Evolutionary conservation across 2,329 filamentous ascomycete species (phyloP), one percentile per base, ranked within the genome.

Genomic region (Cladophialophora yegresii): DNA sequence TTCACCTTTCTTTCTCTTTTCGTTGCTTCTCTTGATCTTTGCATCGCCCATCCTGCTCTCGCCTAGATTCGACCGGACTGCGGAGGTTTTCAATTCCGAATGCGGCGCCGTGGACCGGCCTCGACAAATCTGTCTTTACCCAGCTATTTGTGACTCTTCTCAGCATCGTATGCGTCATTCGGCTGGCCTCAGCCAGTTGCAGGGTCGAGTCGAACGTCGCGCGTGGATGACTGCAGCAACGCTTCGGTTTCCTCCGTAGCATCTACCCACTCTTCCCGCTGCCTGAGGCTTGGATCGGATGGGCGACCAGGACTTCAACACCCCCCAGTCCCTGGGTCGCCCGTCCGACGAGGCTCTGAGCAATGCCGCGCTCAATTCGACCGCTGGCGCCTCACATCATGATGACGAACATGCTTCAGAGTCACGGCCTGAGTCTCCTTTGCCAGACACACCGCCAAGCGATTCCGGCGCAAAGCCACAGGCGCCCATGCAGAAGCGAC

Each of bases 401-500:
- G 62, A 63, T 50, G 63, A 63, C 20, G 55, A 40, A 10, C 51
- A 57, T 33, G 55, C 54, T 5, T 30, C 64, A 4, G 66, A 63
- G 2, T 64, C 63, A 28, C 66, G 61, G 26, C 66, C 66, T 16
- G 63, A 58, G 13, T 68, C 66, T 30, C 66, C 66, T 47, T 40
- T 36, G 28, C 57, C 58, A 30, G 66, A 68, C 23, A 62, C 58
- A 13, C 58, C 66, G 9, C 54, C 50, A 4, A 65, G 65, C 50
- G 66, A 68, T 16, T 61, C 61, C 6, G 54, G 61, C 45, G 47
- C 68, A 53, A 76, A 75, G 63, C 70, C 74, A 47, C 66, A 75
- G 47, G 74, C 76, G 59, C 89, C 89, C 13, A 82, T 90, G 64
- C 90, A 92, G 74, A 93, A 93, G 75, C 84, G 90, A 67, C 83